Evolutionary conservation across 1,139 yeast species (phyloP), one percentile per base, ranked within the genome.

Genomic region (Pneumocystis canis): DNA sequence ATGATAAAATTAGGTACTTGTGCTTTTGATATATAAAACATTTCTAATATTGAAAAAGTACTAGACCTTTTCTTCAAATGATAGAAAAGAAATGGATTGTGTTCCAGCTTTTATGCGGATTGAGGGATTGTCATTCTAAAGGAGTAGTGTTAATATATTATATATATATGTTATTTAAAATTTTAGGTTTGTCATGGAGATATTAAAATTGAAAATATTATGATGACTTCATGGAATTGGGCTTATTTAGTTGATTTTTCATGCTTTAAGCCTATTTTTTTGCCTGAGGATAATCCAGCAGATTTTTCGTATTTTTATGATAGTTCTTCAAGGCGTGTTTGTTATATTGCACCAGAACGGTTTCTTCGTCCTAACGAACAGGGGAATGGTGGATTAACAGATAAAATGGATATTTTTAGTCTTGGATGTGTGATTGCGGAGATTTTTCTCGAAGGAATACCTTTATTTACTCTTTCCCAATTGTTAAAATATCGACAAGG

Each of bases 271-370:
- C 99, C 99, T 0, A 84, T 83, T 0, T 84, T 79, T 69, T 75
- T 94, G 35, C 97, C 97, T 0, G 96, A 88, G 68, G 95, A 89
- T 69, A 92, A 94, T 70, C 97, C 97, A 0, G 87, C 92, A n/a
- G 92, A 87, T 68, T 92, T 87, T 70, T 84, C 95, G 0, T 92
- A 90, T 71, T 94, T 84, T 72, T 94, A 89, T 72, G 97, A 92
- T 74, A 87, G 92, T 3, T 87, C 95, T 1, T 89, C 83, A 70
- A 77, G 97, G 67, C 78, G 96, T 69, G 82, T 84, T 2, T 92
- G 98, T 73, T 92, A 90, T 72, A 74, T 94, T 61, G 97, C 98
- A 0, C 98, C 99, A 0, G 99, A 94, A 72, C 75, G 98, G 67
- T 92, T 94, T 71, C 77, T 81, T 32, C 66, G 71, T 0, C 65